phyloP scores from a whole-genome alignment of 2,329 filamentous ascomycete species.

The Berkeleyomyces rouxiae region DNA sequence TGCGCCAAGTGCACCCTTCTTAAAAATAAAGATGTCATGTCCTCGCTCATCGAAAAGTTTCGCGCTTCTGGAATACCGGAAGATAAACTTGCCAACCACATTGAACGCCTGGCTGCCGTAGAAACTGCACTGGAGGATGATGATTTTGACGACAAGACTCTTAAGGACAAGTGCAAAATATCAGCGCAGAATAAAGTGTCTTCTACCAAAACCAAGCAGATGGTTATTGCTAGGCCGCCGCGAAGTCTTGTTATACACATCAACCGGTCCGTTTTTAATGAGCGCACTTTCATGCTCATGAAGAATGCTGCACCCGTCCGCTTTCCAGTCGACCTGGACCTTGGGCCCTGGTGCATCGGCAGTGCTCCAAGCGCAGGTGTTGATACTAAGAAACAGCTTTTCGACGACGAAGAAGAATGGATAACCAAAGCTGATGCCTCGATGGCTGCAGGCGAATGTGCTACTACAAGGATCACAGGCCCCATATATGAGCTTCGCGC shows the following conservation, averaged over 20 bases:
- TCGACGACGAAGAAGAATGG: constrained; percentile 46
- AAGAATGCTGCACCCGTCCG: constrained; percentile 71
- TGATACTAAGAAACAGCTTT: not conserved
- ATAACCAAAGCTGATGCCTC: constrained; percentile 48
- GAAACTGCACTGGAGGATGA: constrained; percentile 59
- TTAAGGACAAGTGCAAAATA: constrained; percentile 48
- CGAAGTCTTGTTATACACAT: constrained; percentile 71
- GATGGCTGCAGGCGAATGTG: constrained; percentile 48
- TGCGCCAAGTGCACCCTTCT: constrained; percentile 81
- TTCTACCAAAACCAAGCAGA: constrained; percentile 78
- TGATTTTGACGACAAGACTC: constrained; percentile 56
- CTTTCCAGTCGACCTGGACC: constrained; percentile 58
- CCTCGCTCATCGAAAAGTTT: constrained; percentile 24
- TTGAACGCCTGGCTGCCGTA: constrained; percentile 46
- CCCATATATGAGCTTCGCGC: constrained; percentile 63
- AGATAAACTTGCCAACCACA: constrained; percentile 33
- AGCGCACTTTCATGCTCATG: constrained; percentile 56
- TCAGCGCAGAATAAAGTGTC: constrained; percentile 50
- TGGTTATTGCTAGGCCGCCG: constrained; percentile 68
- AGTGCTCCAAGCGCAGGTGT: constrained; percentile 22
- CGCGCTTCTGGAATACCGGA: constrained; percentile 21
- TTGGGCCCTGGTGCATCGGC: constrained; percentile 74
- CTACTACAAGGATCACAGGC: constrained; percentile 35
- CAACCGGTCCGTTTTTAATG: constrained; percentile 83
- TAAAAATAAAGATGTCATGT: constrained; percentile 32